Conservation (phyloP, 2,329 filamentous ascomycete species). For the Beauveria caledonica region DNA sequence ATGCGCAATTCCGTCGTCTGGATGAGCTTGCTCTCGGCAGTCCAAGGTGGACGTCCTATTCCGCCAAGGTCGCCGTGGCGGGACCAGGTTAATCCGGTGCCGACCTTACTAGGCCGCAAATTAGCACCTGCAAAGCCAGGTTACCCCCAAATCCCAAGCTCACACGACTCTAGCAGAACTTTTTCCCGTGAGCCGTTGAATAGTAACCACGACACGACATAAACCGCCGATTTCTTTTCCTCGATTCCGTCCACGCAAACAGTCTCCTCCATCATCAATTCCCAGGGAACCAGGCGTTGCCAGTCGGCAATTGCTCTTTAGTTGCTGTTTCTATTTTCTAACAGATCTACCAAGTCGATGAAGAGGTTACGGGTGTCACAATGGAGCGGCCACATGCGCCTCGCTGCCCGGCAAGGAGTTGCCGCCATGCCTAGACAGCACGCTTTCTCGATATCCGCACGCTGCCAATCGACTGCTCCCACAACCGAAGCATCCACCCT, state of each 20-base stretch:
- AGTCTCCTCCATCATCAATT: neutral
- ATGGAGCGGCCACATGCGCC: constrained; percentile 34
- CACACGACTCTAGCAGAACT: constrained; percentile 31
- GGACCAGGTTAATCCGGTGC: constrained; percentile 11
- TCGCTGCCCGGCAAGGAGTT: constrained; percentile 23
- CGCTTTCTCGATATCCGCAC: constrained; percentile 18
- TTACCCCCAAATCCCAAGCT: constrained; percentile 15
- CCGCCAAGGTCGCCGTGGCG: neutral
- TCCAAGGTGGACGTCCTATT: neutral
- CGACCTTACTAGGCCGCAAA: constrained; percentile 3
- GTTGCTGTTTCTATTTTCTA: neutral
- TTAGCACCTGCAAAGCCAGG: constrained; percentile 8
- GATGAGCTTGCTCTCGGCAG: constrained; percentile 12
- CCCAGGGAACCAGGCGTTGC: neutral
- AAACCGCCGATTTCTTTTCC: neutral
- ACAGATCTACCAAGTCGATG: constrained; percentile 22
- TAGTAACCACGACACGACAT: constrained; percentile 4
- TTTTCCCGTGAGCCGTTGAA: constrained; percentile 21
- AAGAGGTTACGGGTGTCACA: constrained; percentile 34
- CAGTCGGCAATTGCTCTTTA: neutral
- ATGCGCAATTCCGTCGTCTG: constrained; percentile 25
- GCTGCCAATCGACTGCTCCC: constrained; percentile 27
- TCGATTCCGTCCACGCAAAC: neutral
- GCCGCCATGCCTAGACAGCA: constrained; percentile 17
- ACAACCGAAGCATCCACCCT: constrained; percentile 18